Conservation (phyloP, 805 yeast species). For the Sugiyamaella americana region DNA sequence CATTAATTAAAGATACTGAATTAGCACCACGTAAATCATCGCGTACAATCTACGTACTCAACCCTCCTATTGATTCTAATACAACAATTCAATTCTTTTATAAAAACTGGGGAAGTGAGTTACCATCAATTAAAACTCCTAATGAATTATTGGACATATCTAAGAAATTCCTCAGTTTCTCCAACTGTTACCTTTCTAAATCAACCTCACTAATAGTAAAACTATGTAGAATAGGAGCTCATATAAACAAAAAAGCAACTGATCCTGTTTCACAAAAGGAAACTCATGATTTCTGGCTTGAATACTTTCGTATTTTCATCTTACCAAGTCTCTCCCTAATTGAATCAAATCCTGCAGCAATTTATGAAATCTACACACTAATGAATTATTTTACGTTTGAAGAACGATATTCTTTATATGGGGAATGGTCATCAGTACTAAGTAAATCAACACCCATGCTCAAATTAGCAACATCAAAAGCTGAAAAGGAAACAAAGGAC, state of each 20-base stretch:
- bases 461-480: slow-evolving; percentile 53
- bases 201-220: slow-evolving; percentile 47
- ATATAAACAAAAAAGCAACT: slow-evolving; percentile 24
- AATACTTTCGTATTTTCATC: slow-evolving; percentile 56
- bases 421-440: slow-evolving; percentile 59
- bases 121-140: slow-evolving; percentile 36
- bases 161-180: slow-evolving; percentile 44
- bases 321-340: slow-evolving; percentile 55
- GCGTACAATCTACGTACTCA: slow-evolving; percentile 1
- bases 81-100: slow-evolving; percentile 36
- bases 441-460: slow-evolving; percentile 51
- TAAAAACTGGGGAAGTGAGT: slow-evolving; percentile 41
- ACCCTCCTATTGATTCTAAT: not conserved
- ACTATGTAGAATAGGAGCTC: slow-evolving; percentile 54
- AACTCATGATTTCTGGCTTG: slow-evolving; percentile 43
- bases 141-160: slow-evolving; percentile 46
- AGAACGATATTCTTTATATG: slow-evolving; percentile 68
- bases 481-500: slow-evolving; percentile 75
- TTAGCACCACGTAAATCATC: slow-evolving; percentile 4
- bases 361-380: slow-evolving; percentile 54
- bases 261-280: slow-evolving; percentile 6
- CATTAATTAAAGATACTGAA: slow-evolving; percentile 10
- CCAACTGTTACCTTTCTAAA: slow-evolving; percentile 50
- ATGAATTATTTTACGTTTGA: slow-evolving; percentile 52
- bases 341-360: slow-evolving; percentile 50